These are phyloP conservation scores for Gynochthodes officinalis DNA, from an alignment of 257 asterid genomes.

Conservation along the genomic window DNA sequence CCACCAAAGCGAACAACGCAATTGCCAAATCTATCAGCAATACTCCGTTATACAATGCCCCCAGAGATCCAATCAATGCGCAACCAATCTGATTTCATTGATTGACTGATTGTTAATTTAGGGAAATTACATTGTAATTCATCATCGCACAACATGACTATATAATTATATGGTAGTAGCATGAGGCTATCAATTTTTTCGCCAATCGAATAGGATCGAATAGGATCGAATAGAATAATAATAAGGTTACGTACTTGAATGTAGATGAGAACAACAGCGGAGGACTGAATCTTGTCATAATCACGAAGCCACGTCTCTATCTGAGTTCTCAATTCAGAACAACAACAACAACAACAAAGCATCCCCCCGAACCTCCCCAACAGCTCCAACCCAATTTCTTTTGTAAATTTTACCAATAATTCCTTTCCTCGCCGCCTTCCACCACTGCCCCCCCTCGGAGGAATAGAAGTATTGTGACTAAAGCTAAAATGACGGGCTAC, in stretches of 20 bases:
- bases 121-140: no score
- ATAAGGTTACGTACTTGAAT: slow-evolving; percentile 28
- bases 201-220: not conserved
- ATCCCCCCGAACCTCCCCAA: not conserved
- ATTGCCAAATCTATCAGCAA: slow-evolving; percentile 64
- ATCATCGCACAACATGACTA: no score
- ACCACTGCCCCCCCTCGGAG: no score
- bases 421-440: not conserved
- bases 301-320: slow-evolving; percentile 75
- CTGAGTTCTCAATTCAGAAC: slow-evolving; percentile 55
- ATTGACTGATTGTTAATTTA: no score
- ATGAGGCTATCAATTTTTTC: no score
- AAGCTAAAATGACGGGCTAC: no score
- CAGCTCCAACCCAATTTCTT: no score
- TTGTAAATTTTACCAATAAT: no score
- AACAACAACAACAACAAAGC: slow-evolving; percentile 56
- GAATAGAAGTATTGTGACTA: no score
- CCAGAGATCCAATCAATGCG: slow-evolving; percentile 88
- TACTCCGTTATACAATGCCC: slow-evolving; percentile 76
- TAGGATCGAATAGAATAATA: not conserved
- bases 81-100: slow-evolving; percentile 77
- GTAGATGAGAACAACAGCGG: slow-evolving; percentile 78
- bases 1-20: slow-evolving; percentile 81
- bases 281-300: slow-evolving; percentile 75
- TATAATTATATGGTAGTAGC: no score